A percentile compares a stretch with the other conserved stretches of the same genome.
phyloP scores from a whole-genome alignment of 768 basidiomycete genomes.

The Pulveroboletus ravenelii region DNA sequence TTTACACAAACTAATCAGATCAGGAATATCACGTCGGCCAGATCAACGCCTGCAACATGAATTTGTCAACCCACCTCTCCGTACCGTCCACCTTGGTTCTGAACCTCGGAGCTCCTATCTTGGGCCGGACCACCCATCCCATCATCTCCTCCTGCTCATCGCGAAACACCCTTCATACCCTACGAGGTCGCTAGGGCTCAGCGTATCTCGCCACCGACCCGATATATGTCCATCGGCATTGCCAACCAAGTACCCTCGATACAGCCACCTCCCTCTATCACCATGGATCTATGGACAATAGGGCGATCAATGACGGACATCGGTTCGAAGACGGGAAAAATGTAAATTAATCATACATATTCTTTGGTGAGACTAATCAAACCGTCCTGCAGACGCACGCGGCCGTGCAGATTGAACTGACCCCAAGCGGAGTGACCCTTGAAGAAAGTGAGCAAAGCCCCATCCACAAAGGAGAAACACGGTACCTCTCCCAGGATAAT shows the following conservation, averaged over 20 bases:
- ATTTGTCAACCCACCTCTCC: background rate
- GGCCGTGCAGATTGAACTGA: constrained; percentile 73
- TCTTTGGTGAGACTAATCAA: constrained; percentile 79
- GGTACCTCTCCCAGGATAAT: constrained; percentile 71
- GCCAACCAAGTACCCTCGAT: constrained; percentile 78
- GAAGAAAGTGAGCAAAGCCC: constrained; percentile 3
- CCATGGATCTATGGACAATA: constrained; percentile 46
- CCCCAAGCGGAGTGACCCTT: constrained; percentile 93
- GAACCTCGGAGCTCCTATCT: background rate
- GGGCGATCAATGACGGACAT: background rate
- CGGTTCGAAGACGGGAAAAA: background rate
- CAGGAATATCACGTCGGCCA: background rate
- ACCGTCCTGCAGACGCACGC: constrained; percentile 78
- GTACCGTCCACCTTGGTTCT: background rate
- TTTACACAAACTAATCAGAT: background rate
- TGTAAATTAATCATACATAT: constrained; percentile 50
- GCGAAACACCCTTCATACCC: constrained; percentile 88
- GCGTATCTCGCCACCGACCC: constrained; percentile 84
- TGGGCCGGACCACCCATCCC: background rate
- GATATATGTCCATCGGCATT: constrained; percentile 64
- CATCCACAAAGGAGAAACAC: background rate
- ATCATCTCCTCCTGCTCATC: constrained; percentile 60
- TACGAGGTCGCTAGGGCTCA: constrained; percentile 53
- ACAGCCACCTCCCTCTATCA: constrained; percentile 79
- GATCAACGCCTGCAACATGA: background rate